These are phyloP conservation scores for Calonectria hawksworthii DNA, from an alignment of 2,329 filamentous ascomycete genomes.

Conservation along the genomic window DNA sequence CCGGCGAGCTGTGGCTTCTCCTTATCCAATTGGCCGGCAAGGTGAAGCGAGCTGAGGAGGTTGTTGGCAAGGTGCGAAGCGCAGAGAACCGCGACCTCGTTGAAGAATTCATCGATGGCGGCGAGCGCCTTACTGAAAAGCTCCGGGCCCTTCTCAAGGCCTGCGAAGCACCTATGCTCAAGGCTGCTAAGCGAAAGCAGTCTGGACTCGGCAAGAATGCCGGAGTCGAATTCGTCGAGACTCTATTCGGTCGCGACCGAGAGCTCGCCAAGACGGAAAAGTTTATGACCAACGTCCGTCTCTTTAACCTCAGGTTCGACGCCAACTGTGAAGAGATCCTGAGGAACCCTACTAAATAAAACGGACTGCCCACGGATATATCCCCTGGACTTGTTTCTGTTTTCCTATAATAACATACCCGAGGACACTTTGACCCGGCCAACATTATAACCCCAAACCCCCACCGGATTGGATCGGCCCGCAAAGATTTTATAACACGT, in stretches of 20 bases:
- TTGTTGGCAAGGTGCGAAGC: constrained; percentile 78
- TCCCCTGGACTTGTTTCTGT: constrained; percentile 41
- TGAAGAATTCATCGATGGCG: constrained; percentile 90
- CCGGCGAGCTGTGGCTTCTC: constrained; percentile 94
- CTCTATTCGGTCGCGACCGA: constrained; percentile 92
- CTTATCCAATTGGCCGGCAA: constrained; percentile 95
- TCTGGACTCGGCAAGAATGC: constrained; percentile 85
- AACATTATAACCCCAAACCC: constrained; percentile 34
- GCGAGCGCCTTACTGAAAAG: constrained; percentile 87
- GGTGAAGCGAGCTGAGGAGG: constrained; percentile 90
- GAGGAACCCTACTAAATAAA: constrained; percentile 68
- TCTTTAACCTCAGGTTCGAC: constrained; percentile 95
- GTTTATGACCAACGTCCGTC: constrained; percentile 88
- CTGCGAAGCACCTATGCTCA: constrained; percentile 96
- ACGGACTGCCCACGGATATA: constrained; percentile 42
- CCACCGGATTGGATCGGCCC: constrained; percentile 43
- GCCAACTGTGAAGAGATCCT: constrained; percentile 96
- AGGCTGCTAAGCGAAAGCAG: constrained; percentile 82
- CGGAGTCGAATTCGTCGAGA: constrained; percentile 95
- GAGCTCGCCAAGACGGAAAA: constrained; percentile 92
- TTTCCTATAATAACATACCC: constrained; percentile 38
- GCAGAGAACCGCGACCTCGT: constrained; percentile 84
- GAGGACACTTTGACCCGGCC: constrained; percentile 41
- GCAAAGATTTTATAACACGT: constrained; percentile 49
- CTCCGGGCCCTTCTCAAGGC: constrained; percentile 89